These are phyloP conservation scores for Kazachstania sp. DNA, from an alignment of 1,139 yeast species.

Conservation along the genomic window DNA sequence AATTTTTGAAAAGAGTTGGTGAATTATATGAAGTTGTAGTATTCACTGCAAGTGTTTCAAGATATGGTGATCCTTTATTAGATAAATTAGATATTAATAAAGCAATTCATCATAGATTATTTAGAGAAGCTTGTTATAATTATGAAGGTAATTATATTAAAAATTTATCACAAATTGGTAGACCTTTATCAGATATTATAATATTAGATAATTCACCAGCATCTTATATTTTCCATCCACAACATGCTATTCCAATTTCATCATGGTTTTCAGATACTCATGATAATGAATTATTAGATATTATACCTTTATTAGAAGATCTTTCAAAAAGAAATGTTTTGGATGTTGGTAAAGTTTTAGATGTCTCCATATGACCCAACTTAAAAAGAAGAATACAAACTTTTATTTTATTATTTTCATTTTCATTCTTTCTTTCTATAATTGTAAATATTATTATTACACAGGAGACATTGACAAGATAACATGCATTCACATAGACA, in stretches of 20 bases:
- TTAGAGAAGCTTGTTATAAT: conserved; percentile 75
- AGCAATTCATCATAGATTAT: conserved; percentile 80
- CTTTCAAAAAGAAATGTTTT: conserved; percentile 57
- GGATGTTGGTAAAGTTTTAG: conserved; percentile 78
- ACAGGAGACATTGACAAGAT: no score
- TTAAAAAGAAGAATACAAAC: not conserved
- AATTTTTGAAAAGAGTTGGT: conserved; percentile 76
- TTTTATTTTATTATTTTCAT: not conserved
- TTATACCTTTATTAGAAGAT: conserved; percentile 85
- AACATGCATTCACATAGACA: no score
- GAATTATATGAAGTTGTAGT: conserved; percentile 88
- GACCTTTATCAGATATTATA: conserved; percentile 78
- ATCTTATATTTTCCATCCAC: conserved; percentile 92
- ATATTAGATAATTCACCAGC: conserved; percentile 97
- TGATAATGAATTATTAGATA: conserved; percentile 87
- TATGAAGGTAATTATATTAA: conserved; percentile 91
- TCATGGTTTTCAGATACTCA: conserved; percentile 98
- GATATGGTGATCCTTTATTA: conserved; percentile 91
- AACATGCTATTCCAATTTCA: conserved; percentile 95
- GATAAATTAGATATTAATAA: conserved; percentile 65
- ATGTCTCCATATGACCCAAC: conserved; percentile 44
- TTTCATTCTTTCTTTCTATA: not conserved
- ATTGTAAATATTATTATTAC: not conserved
- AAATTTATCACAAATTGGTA: conserved; percentile 85
- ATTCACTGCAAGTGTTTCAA: conserved; percentile 89